phyloP scores from a whole-genome alignment of 805 yeast genomes.

The Middelhovenomyces tepae region DNA sequence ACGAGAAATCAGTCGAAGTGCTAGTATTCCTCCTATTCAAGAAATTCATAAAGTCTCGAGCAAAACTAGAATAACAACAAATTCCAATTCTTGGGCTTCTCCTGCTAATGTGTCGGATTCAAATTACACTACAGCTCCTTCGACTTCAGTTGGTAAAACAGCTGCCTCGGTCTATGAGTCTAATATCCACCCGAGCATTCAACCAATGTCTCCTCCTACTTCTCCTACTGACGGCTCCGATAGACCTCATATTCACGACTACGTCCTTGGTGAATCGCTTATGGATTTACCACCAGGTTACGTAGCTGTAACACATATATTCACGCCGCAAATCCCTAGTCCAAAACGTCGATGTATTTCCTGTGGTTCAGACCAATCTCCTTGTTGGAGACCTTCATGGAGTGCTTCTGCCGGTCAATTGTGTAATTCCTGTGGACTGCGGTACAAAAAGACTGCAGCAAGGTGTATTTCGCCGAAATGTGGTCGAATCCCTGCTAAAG shows the following conservation, averaged over 20 bases:
- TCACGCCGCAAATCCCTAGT: slow-evolving; percentile 7
- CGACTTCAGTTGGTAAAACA: slow-evolving; percentile 3
- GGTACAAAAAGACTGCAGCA: slow-evolving; percentile 90
- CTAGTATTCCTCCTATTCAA: background rate
- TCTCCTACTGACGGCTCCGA: no score
- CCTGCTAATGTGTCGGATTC: background rate
- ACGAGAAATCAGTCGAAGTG: background rate
- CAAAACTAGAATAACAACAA: background rate
- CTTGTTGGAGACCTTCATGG: slow-evolving; percentile 99
- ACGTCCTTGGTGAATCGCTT: background rate
- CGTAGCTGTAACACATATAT: background rate
- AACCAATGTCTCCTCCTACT: no score
- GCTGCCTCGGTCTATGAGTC: background rate
- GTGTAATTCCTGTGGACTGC: slow-evolving; percentile 91
- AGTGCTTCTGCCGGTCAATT: slow-evolving; percentile 83
- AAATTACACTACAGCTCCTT: background rate
- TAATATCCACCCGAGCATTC: background rate
- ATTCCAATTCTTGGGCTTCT: background rate
- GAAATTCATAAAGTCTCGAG: background rate
- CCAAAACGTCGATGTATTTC: slow-evolving; percentile 64
- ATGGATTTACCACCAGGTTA: background rate
- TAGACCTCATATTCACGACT: background rate
- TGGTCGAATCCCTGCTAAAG: slow-evolving; percentile 88
- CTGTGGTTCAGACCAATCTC: slow-evolving; percentile 84
- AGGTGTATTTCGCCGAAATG: slow-evolving; percentile 72